These are phyloP conservation scores for Lentinula sp. DNA, from an alignment of 768 basidiomycete species.

Conservation along the genomic window DNA sequence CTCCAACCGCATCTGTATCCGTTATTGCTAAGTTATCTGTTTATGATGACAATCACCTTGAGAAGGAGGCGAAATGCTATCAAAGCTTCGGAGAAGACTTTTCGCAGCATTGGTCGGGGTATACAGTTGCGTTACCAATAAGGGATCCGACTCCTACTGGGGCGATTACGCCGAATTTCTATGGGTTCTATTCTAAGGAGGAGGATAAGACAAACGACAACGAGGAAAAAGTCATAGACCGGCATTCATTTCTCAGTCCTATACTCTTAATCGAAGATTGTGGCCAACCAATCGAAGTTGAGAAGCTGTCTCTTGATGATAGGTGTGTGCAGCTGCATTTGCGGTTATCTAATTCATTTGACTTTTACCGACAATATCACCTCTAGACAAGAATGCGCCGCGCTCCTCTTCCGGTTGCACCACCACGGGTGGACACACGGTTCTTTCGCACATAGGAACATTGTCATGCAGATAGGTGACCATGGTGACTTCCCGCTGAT, in stretches of 20 bases:
- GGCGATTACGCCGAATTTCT: slow-evolving; percentile 57
- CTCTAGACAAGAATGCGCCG: slow-evolving; percentile 31
- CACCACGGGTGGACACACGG: slow-evolving; percentile 27
- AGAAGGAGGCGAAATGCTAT: slow-evolving; percentile 30
- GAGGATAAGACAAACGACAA: neutral
- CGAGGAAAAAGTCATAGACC: neutral
- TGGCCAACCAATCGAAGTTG: slow-evolving; percentile 22
- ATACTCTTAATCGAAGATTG: slow-evolving; percentile 42
- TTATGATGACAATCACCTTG: slow-evolving; percentile 19
- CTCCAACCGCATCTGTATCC: neutral
- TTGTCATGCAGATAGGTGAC: slow-evolving; percentile 27
- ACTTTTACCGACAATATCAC: neutral
- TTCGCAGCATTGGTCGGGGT: slow-evolving; percentile 45
- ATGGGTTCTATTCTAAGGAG: slow-evolving; percentile 45
- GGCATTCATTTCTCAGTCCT: slow-evolving; percentile 24
- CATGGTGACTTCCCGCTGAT: neutral
- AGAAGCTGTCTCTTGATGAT: slow-evolving; percentile 28
- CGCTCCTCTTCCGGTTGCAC: slow-evolving; percentile 31
- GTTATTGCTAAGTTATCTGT: slow-evolving; percentile 27
- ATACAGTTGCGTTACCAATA: slow-evolving; percentile 35
- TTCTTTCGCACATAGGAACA: slow-evolving; percentile 30
- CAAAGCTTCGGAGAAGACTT: slow-evolving; percentile 36
- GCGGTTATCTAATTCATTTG: neutral
- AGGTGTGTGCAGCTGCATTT: slow-evolving; percentile 13
- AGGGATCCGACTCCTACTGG: slow-evolving; percentile 38